Base-by-base conservation (phyloP, 805 yeast species). In the Candida quercuum region DNA sequence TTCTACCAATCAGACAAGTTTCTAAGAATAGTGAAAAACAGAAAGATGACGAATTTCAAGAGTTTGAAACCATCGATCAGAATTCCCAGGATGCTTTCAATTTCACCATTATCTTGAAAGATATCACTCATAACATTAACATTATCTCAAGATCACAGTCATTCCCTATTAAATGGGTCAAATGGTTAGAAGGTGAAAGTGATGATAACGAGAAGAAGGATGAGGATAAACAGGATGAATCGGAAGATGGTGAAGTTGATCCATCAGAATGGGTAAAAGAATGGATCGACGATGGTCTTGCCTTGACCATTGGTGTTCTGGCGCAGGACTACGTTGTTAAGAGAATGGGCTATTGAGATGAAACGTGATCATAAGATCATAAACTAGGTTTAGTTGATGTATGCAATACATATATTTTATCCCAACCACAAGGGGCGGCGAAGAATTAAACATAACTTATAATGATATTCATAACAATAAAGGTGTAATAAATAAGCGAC, bases 321-420 rank as follows among this genome's bases (percentile, higher is more conserved):
- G 95, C 97, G 1, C 98, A 93, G 60, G 76, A 80, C 53, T 93
- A 93, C 58, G 94, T 93, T 32, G 78, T 89, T 33, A 81, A 79
- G 59, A 74, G 99, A 61, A 93, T 93, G 95, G 59, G 63, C 27
- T 57, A 60, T 52, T 40, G 19, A 46, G 22, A 11, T 36, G 14
- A 13, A 11, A n/a, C n/a, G n/a, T n/a, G n/a, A n/a, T n/a, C n/a
- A n/a, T n/a, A n/a, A n/a, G n/a, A n/a, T n/a, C n/a, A n/a, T n/a
- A n/a, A n/a, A n/a, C n/a, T n/a, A n/a, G n/a, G n/a, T n/a, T 20
- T 12, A 25, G 17, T 30, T 14, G 20, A 8, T 28, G 32, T 28
- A 11, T 28, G 20, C 7, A 28, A 14, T 32, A 13, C 19, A 22
- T 9, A 22, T n/a, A 6, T 32, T 21, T 20, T 11, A 11, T 22